phyloP scores from a whole-genome alignment of 139 green algal species.

The Ostreobium quekettii region DNA sequence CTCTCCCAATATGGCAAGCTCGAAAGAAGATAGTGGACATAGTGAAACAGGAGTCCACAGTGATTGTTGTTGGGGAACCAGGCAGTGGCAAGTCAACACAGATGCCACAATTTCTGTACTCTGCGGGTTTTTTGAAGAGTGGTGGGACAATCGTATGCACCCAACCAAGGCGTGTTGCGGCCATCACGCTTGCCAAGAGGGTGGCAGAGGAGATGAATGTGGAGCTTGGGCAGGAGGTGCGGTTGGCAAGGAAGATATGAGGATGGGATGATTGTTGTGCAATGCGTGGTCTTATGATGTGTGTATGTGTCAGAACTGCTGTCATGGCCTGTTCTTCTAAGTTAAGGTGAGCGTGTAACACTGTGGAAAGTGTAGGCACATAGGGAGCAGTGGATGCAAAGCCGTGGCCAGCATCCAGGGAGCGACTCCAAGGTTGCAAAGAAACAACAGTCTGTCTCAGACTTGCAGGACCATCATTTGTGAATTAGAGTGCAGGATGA shows the following conservation, averaged over 20 bases:
- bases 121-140: conserved; percentile 35
- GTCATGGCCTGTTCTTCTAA: not conserved
- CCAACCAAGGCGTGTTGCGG: conserved; percentile 79
- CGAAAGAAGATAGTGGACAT: too few species aligned
- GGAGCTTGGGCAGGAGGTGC: conserved; percentile 65
- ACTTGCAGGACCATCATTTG: too few species aligned
- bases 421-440: too few species aligned
- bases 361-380: too few species aligned
- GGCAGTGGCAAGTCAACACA: conserved; percentile 87
- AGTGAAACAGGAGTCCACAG: too few species aligned
- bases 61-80: conserved; percentile 23
- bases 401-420: too few species aligned
- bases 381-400: too few species aligned
- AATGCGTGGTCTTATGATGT: not conserved
- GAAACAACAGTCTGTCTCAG: too few species aligned
- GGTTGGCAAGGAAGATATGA: conserved; percentile 12
- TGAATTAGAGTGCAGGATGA: too few species aligned
- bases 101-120: conserved; percentile 68
- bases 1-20: too few species aligned
- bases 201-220: conserved; percentile 77
- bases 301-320: not conserved
- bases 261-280: conserved; percentile 14
- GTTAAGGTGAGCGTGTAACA: not conserved
- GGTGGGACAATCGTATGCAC: conserved; percentile 61
- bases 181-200: conserved; percentile 71